Conservation (phyloP, 2,329 filamentous ascomycete species). For the Pseudogymnoascus sp. region DNA sequence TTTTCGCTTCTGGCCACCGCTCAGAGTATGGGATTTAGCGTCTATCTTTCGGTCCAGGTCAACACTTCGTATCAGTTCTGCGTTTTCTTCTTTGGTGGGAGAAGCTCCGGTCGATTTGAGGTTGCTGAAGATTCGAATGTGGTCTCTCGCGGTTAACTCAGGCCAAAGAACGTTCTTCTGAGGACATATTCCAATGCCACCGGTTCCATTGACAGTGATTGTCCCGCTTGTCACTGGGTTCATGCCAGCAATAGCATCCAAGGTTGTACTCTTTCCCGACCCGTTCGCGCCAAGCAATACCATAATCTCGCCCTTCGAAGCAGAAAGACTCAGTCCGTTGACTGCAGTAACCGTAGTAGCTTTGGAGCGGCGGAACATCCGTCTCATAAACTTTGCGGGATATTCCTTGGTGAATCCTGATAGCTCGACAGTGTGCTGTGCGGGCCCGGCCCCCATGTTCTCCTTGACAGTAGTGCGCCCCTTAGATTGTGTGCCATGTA, state of each 20-base stretch:
- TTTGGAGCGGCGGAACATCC: slow-evolving; percentile 27
- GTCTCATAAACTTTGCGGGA: slow-evolving; percentile 45
- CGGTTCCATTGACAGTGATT: slow-evolving; percentile 69
- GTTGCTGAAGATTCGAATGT: slow-evolving; percentile 74
- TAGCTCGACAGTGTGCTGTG: slow-evolving; percentile 56
- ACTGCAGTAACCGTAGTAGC: slow-evolving; percentile 73
- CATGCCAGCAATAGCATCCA: slow-evolving; percentile 80
- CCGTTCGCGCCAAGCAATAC: slow-evolving; percentile 84
- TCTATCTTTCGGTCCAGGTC: slow-evolving; percentile 69
- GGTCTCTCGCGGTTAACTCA: slow-evolving; percentile 76
- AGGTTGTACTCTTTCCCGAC: slow-evolving; percentile 80
- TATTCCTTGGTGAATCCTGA: slow-evolving; percentile 73
- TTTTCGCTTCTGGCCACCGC: slow-evolving; percentile 87
- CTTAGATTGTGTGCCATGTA: slow-evolving; percentile 67
- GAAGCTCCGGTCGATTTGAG: slow-evolving; percentile 58
- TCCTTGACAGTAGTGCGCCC: slow-evolving; percentile 45
- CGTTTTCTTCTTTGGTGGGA: slow-evolving; percentile 51
- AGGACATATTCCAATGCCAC: slow-evolving; percentile 77
- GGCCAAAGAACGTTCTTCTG: slow-evolving; percentile 96
- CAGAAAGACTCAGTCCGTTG: slow-evolving; percentile 61
- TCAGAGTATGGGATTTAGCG: slow-evolving; percentile 68
- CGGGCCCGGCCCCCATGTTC: slow-evolving; percentile 17
- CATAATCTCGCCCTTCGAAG: slow-evolving; percentile 72
- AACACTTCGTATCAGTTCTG: slow-evolving; percentile 57
- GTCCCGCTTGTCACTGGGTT: slow-evolving; percentile 67